These are phyloP conservation scores for Colletotrichum sp. DNA, from an alignment of 2,329 filamentous ascomycete species.

Conservation along the genomic window DNA sequence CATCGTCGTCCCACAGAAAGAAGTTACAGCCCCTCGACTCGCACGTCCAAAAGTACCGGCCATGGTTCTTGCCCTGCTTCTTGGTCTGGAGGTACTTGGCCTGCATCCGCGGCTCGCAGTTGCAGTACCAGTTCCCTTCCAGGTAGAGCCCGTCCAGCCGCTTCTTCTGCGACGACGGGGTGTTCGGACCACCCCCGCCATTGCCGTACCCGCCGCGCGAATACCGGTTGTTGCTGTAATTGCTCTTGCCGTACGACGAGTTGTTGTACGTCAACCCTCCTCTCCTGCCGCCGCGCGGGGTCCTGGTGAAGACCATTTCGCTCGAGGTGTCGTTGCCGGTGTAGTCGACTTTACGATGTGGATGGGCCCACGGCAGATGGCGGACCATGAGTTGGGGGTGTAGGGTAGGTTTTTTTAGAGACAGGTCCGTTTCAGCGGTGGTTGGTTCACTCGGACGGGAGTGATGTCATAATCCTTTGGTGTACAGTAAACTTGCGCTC, in stretches of 20 bases:
- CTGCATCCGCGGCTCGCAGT: conserved; percentile 45
- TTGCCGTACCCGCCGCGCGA: not conserved
- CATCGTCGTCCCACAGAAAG: conserved; percentile 50
- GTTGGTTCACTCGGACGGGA: not conserved
- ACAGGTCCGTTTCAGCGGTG: not conserved
- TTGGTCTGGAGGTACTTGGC: conserved; percentile 41
- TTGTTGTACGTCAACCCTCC: conserved; percentile 9
- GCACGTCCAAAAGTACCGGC: conserved; percentile 49
- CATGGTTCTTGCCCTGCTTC: conserved; percentile 43
- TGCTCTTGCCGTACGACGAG: not conserved
- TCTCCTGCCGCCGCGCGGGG: conserved; percentile 3
- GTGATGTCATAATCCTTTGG: conserved; percentile 1
- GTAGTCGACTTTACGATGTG: conserved; percentile 12
- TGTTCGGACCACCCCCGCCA: not conserved
- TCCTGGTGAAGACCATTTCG: not conserved
- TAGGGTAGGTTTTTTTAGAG: not conserved
- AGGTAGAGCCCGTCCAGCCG: conserved; percentile 37
- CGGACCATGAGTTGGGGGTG: conserved; percentile 4
- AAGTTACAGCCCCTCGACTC: conserved; percentile 42
- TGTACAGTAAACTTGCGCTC: not conserved
- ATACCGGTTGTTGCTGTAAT: not conserved
- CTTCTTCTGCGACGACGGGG: conserved; percentile 30
- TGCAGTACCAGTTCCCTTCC: conserved; percentile 43
- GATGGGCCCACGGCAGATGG: conserved; percentile 18
- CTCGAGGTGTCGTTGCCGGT: not conserved